Base-by-base conservation (phyloP, 352 stramenopile genomes). In the Phytophthora citrophthora region DNA sequence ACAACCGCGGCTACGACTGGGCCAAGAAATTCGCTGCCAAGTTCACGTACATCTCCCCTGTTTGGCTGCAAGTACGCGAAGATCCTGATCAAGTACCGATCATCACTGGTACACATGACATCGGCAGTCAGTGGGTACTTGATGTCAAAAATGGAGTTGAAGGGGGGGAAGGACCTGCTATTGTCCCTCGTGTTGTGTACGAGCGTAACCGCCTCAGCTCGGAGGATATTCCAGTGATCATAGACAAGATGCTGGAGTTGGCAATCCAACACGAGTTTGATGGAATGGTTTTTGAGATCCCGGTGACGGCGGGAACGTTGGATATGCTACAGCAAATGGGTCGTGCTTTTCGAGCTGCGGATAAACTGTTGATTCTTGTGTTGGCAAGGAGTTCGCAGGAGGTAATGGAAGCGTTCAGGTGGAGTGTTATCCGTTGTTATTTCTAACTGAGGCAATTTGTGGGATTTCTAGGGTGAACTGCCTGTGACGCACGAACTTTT, bases 31-130 rank as follows among this genome's bases (percentile, higher is more conserved):
- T 91, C 49, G 77, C 81, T 10, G n/a, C n/a, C 39, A 93, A 92
- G 61, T 87, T 94, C 58, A 82, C 78, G 27, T 93, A 90, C 58
- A 80, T 94, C 34, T 73, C 85, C 56, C 86, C 86, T 38, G 84
- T 93, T 68, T 94, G 86, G 86, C 73, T 92, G n/a, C 86, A 94
- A 50, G 65, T 94, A 18, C 79, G 80, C 27, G 82, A 89, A 51
- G 74, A 89, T 38, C 44, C 48, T 16, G 55, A 77, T 16, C 70
- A 80, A 23, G 62, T 66, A 54, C 81, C 85, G 15, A 72, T 86
- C 10, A 64, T 94, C 55, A 92, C 86, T 3, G 86, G 86, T 3
- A 73, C 67, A 0, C 86, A 94, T 58, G 86, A 93, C 44, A 86
- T 93, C 29, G 84, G 93, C 54, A 48, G 40, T 0, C 46, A 76